A percentile compares a stretch with the other conserved stretches of the same genome.
These are phyloP conservation scores for Monosporascus sp. DNA, from an alignment of 2,329 filamentous ascomycete genomes.

Conservation along the genomic window DNA sequence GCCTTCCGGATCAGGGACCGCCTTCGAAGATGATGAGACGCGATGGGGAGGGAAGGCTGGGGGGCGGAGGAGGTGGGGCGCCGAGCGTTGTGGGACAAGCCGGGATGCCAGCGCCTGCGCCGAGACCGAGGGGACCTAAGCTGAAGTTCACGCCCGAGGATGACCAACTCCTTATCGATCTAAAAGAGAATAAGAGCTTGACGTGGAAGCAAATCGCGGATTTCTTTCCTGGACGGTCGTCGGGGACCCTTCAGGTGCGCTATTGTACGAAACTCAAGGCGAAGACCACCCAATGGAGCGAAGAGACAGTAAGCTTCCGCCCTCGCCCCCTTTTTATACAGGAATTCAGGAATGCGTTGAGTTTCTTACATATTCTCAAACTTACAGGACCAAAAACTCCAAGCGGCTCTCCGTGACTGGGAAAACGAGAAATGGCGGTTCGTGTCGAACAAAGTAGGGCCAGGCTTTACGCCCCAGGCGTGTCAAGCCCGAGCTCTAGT, in stretches of 20 bases:
- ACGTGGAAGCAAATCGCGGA: constrained; percentile 98
- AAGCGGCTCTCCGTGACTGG: constrained; percentile 73
- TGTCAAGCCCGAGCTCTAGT: constrained; percentile 76
- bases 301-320: constrained; percentile 71
- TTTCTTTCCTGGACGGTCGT: constrained; percentile 87
- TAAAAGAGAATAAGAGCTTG: constrained; percentile 91
- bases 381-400: constrained; percentile 68
- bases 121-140: constrained; percentile 78
- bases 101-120: constrained; percentile 81
- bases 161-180: constrained; percentile 77
- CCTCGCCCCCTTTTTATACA: constrained; percentile 1
- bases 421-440: constrained; percentile 92
- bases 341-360: constrained; percentile 5
- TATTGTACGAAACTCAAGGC: constrained; percentile 95
- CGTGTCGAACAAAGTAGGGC: constrained; percentile 84
- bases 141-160: constrained; percentile 92
- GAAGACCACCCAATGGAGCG: constrained; percentile 89
- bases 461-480: constrained; percentile 79
- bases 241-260: constrained; percentile 84
- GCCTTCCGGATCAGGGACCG: constrained; percentile 67
- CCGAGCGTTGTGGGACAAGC: constrained; percentile 82
- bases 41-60: constrained; percentile 43
- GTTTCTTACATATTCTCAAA: constrained; percentile 3
- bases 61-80: constrained; percentile 48
- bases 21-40: constrained; percentile 63